These are phyloP conservation scores for Clohesyomyces aquaticus DNA, from an alignment of 495 filamentous ascomycete species.

Conservation along the genomic window DNA sequence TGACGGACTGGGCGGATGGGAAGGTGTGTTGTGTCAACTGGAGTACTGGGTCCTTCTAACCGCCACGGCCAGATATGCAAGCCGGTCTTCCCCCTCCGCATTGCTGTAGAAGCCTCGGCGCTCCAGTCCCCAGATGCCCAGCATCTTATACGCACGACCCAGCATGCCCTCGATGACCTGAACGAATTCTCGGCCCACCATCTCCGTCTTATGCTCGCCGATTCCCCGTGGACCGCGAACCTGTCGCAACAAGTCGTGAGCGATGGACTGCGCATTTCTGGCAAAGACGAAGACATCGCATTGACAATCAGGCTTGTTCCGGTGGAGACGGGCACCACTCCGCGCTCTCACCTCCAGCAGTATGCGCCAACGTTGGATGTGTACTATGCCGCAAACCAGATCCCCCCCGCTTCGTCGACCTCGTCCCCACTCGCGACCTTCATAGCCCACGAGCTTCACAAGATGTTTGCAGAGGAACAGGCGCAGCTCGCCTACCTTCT, in stretches of 20 bases:
- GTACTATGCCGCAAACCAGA: constrained; percentile 74
- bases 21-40: constrained; percentile 61
- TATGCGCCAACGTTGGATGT: constrained; percentile 76
- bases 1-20: constrained; percentile 92
- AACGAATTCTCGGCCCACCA: constrained; percentile 94
- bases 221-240: constrained; percentile 44
- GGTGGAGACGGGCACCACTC: constrained; percentile 58
- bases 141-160: constrained; percentile 78
- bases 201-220: constrained; percentile 71
- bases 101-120: constrained; percentile 70
- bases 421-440: constrained; percentile 78
- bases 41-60: not conserved
- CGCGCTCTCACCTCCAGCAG: constrained; percentile 64
- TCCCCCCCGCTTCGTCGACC: constrained; percentile 68
- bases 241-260: constrained; percentile 34
- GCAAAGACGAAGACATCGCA: constrained; percentile 56
- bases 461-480: constrained; percentile 85
- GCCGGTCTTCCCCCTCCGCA: constrained; percentile 83
- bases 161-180: constrained; percentile 86
- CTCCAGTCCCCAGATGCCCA: constrained; percentile 71
- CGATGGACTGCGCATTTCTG: constrained; percentile 9
- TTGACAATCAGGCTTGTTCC: constrained; percentile 71
- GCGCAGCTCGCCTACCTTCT: constrained; percentile 84
- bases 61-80: constrained; percentile 69
- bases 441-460: constrained; percentile 76